Base-by-base conservation (phyloP, 169 alveolate genomes). In the Plasmodium cynomolgi region DNA sequence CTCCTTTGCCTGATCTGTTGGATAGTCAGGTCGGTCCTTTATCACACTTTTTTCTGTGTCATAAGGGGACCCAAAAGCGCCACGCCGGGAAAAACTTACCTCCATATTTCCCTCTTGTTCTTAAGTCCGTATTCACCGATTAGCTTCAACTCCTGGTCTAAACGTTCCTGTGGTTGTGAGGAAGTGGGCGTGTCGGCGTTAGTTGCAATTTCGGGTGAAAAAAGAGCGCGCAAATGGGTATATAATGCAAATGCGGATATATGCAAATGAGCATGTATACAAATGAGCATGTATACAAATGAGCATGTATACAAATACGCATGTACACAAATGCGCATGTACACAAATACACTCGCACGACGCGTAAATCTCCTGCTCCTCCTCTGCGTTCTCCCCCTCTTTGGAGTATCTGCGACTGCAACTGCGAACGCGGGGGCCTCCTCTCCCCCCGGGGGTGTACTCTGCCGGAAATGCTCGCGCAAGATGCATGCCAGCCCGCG, bases 61-160 rank as follows among this genome's bases (percentile, higher is more conserved):
- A 39, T n/a, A 58, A 73, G 33, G 31, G 73, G 54, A 86, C 9
- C 26, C 9, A 41, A 0, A 74, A 23, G 13, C 41, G 80, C 0
- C 17, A 26, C 23, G 9, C 29, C 8, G 23, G 33, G 17, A 62
- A 1, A 47, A 23, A 39, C 82, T 50, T 26, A 81, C 95, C 97
- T 97, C 99, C 99, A 98, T 86, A 98, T 99, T 96, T 99, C 99
- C 92, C 99, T 98, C 98, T 99, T 99, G 98, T 99, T 99, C 97
- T 99, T 99, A 82, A 99, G 97, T 79, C 99, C 99, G 96, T 99
- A 99, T 93, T 99, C 99, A 68, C 99, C 99, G 95, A 99, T 97
- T 95, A 99, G 97, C 97, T 98, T 98, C 96, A 99, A 94, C 97
- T 99, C 99, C 74, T 96, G 97, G 93, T 98, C 99, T 95, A 98